These are phyloP conservation scores for Cucurbitaria berberidis DNA, from an alignment of 2,329 filamentous ascomycete genomes.

Conservation along the genomic window DNA sequence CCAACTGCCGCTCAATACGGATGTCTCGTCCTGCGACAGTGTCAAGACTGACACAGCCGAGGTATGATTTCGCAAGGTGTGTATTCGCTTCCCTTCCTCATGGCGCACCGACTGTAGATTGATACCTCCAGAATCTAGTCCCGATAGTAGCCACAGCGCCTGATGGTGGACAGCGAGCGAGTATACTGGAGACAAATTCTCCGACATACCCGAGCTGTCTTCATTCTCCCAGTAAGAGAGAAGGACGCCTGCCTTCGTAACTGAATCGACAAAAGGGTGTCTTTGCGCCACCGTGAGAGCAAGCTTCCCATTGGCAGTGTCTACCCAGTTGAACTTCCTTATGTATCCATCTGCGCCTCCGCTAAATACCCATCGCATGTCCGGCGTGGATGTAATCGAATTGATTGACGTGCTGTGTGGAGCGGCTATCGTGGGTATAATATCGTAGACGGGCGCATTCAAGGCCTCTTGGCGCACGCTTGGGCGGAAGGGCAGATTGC, in stretches of 20 bases:
- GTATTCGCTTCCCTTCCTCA: slow-evolving; percentile 90
- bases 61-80: slow-evolving; percentile 79
- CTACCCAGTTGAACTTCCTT: slow-evolving; percentile 93
- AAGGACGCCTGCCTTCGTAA: slow-evolving; percentile 90
- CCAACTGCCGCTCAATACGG: slow-evolving; percentile 91
- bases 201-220: slow-evolving; percentile 67
- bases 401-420: slow-evolving; percentile 97
- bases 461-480: slow-evolving; percentile 78
- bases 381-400: slow-evolving; percentile 86
- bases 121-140: slow-evolving; percentile 87
- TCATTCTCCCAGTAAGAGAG: slow-evolving; percentile 99
- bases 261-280: slow-evolving; percentile 96
- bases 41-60: slow-evolving; percentile 90
- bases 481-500: slow-evolving; percentile 60
- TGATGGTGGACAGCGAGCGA: slow-evolving; percentile 89
- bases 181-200: slow-evolving; percentile 83
- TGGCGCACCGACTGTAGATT: slow-evolving; percentile 93
- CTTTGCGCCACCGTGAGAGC: slow-evolving; percentile 92
- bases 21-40: slow-evolving; percentile 82
- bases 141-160: slow-evolving; percentile 89
- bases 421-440: slow-evolving; percentile 94
- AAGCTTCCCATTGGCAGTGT: slow-evolving; percentile 93
- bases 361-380: slow-evolving; percentile 93
- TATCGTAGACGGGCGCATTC: slow-evolving; percentile 83
- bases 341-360: slow-evolving; percentile 96